Percentiles rank a stretch among this genome's conserved stretches.
phyloP scores from a whole-genome alignment of 495 filamentous ascomycete species.

The Aspergillus bertholletiae region DNA sequence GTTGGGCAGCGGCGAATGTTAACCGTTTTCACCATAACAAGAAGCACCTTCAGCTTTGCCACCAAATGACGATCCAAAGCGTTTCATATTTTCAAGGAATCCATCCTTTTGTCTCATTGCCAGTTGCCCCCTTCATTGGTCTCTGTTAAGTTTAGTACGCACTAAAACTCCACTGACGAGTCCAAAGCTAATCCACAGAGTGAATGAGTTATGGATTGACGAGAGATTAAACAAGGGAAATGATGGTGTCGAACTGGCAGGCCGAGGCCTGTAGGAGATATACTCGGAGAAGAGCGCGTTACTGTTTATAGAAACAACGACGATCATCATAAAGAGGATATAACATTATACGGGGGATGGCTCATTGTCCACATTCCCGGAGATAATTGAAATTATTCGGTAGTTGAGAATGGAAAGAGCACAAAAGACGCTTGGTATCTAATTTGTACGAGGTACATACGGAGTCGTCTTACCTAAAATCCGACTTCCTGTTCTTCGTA shows the following conservation, averaged over 20 bases:
- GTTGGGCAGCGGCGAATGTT: slow-evolving; percentile 18
- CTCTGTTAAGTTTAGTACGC: not conserved
- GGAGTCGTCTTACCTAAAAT: no score
- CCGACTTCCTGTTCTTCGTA: no score
- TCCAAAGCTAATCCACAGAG: not conserved
- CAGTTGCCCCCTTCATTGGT: not conserved
- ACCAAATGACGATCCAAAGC: slow-evolving; percentile 13
- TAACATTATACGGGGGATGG: not conserved
- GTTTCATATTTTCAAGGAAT: slow-evolving; percentile 9
- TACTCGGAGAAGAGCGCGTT: not conserved
- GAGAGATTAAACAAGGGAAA: not conserved
- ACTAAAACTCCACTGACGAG: not conserved
- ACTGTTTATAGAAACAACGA: not conserved
- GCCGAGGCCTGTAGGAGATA: no score
- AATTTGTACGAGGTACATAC: no score
- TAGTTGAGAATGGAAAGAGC: not conserved
- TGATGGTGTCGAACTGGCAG: not conserved
- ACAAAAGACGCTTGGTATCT: no score
- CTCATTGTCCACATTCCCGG: not conserved
- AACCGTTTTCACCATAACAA: slow-evolving; percentile 15
- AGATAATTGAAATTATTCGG: not conserved
- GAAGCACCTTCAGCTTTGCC: slow-evolving; percentile 17
- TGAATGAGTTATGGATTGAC: not conserved
- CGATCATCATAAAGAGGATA: not conserved
- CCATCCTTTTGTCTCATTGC: not conserved